Percentiles rank a stretch among this genome's conserved stretches.
Evolutionary conservation across 169 alveolate genomes (phyloP).

Genomic region (Eimeria brunetti): DNA sequence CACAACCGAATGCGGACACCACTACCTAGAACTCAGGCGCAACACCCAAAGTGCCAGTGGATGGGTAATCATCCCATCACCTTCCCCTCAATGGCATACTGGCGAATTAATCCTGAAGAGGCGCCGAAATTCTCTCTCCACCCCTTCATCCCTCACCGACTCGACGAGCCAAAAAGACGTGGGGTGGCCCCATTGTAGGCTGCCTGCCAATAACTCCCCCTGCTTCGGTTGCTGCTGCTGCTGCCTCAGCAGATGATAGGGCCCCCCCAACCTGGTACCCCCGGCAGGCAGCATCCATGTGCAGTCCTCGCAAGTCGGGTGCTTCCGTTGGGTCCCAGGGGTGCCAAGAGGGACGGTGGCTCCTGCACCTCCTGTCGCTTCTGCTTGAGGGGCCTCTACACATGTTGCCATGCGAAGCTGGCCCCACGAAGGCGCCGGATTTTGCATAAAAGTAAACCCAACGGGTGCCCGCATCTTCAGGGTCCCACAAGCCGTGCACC

Average conservation of each 20-base stretch:
- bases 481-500: slow-evolving; percentile 41
- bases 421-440: slow-evolving; percentile 32
- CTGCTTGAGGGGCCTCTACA: slow-evolving; percentile 26
- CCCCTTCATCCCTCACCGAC: slow-evolving; percentile 66
- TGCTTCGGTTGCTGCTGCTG: slow-evolving; percentile 40
- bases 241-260: slow-evolving; percentile 38
- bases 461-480: slow-evolving; percentile 40
- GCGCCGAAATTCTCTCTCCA: slow-evolving; percentile 61
- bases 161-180: slow-evolving; percentile 68
- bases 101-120: slow-evolving; percentile 64
- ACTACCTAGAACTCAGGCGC: not conserved
- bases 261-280: slow-evolving; percentile 12
- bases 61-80: no score
- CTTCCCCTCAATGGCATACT: not conserved
- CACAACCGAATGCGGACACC: not conserved
- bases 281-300: slow-evolving; percentile 24
- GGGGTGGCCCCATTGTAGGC: slow-evolving; percentile 67
- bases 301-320: slow-evolving; percentile 24
- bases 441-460: slow-evolving; percentile 19
- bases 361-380: slow-evolving; percentile 18
- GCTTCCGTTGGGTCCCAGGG: slow-evolving; percentile 8
- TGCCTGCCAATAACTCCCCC: slow-evolving; percentile 50
- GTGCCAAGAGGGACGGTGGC: not conserved
- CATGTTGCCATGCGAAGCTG: slow-evolving; percentile 56
- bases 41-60: not conserved